Base-by-base conservation (phyloP, 805 yeast species). In the Yarrowia bubula region DNA sequence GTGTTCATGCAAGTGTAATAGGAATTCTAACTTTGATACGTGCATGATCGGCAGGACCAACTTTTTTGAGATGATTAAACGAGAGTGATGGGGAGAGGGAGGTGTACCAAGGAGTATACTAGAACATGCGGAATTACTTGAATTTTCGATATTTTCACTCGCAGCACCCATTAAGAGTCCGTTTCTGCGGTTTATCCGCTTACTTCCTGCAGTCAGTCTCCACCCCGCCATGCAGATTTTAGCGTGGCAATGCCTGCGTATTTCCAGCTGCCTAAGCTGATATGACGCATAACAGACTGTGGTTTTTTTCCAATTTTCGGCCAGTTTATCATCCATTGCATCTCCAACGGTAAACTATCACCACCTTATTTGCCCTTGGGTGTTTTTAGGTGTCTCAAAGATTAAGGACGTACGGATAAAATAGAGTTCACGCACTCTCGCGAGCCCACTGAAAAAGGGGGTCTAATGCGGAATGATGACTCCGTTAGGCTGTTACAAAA, bases 11-110 rank as follows among this genome's bases (percentile, higher is more conserved):
- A 48, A 31, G 39, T 13, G 28, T 35, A 33, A 35, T 35, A 48
- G 18, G 22, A 51, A 38, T 51, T 51, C 43, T 37, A 51, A 51
- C 58, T 51, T 28, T 51, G 58, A 51, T 51, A 51, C 43, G 58
- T 51, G 58, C 58, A 51, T 37, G 57, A 50, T 50, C 41, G 57
- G 7, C 57, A 50, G 57, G 42, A 35, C 41, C 42, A 38, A 18
- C 10, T 47, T 47, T 32, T 14, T 18, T 6, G 35, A n/a, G 39
- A 14, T 5, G 13, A 22, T 13, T 22, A 10, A 22, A 22, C 28
- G 4, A 22, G 28, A 22, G 28, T 22, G 28, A 22, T 5, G 5
- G 28, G 5, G 5, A 5, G 28, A 22, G 5, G 28, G 28, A 3
- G 5, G 5, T 22, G 28, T 5, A 22, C 3, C 28, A 3, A 22